Conservation (phyloP, 2,329 filamentous ascomycete species). For the Apiospora hydei region DNA sequence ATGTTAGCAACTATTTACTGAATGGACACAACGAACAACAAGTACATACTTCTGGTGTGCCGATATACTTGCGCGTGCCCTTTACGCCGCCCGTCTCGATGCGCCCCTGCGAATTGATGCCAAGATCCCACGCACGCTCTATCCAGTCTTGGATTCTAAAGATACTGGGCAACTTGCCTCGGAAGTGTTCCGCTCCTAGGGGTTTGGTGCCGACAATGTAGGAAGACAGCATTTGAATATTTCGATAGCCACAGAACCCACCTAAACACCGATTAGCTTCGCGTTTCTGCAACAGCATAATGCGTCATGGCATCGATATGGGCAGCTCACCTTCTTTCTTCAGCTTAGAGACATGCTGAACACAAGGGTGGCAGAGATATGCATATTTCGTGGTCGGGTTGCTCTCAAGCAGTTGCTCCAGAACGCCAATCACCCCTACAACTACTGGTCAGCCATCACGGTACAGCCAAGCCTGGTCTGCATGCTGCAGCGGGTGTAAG, state of each 20-base stretch:
- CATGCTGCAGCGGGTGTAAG: not conserved
- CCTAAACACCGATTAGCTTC: constrained; percentile 48
- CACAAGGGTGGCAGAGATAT: constrained; percentile 79
- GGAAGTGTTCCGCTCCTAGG: constrained; percentile 67
- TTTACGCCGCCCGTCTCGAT: constrained; percentile 85
- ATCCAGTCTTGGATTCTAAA: constrained; percentile 86
- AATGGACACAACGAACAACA: not conserved
- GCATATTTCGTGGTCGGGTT: constrained; percentile 71
- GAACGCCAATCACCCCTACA: constrained; percentile 65
- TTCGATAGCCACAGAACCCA: constrained; percentile 93
- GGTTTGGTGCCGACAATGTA: constrained; percentile 70
- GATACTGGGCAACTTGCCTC: constrained; percentile 72
- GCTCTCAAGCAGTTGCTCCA: constrained; percentile 69
- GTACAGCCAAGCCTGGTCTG: not conserved
- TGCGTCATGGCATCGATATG: constrained; percentile 41
- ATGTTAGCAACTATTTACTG: not conserved
- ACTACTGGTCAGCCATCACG: not conserved
- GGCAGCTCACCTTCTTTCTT: constrained; percentile 62
- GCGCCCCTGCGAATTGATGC: constrained; percentile 77
- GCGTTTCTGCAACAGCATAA: constrained; percentile 34
- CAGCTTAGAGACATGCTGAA: constrained; percentile 83
- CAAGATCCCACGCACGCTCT: constrained; percentile 86
- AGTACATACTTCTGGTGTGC: constrained; percentile 78
- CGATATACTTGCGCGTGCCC: constrained; percentile 94
- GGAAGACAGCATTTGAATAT: constrained; percentile 90